Evolutionary conservation across 345 rosid genomes (phyloP), one percentile per base, ranked within the genome.

Genomic region (Salix purpurea): DNA sequence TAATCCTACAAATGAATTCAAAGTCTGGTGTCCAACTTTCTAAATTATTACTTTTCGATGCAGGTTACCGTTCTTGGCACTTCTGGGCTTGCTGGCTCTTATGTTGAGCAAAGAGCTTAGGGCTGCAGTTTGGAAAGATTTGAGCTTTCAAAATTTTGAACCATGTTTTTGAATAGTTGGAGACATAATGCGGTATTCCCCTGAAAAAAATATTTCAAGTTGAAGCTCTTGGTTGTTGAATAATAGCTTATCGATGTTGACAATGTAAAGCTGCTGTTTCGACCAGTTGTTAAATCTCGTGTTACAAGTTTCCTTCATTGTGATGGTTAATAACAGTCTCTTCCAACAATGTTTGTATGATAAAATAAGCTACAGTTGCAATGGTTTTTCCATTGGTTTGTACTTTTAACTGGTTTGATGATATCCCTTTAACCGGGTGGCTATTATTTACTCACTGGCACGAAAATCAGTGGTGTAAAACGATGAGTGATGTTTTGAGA

Each of bases 11-110:
- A 42, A 36, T 44, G 44, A 44, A 44, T 50, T 26, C 8, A 40
- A 21, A 10, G 39, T 18, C 14, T n/a, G 3, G 24, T 16, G 11
- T 26, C 54, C 40, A 10, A 1, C 40, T n/a, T 28, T 36, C 61
- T 69, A 34, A 74, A 23, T 4, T 30, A 0, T 1, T 58, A 64
- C 23, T 46, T 67, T 50, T 12, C 77, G 52, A 61, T 21, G 79
- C 91, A 92, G 98, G 91, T 93, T 82, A 85, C 97, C 4, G 91
- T 93, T 78, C 94, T 92, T 65, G 95, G 92, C 73, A 93, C 98
- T 67, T 93, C 98, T 36, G 98, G 98, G 72, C 91, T 96, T 77
- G 88, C 96, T 44, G 96, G 99, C 30, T 92, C 98, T 11, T 93
- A 93, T 73, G 88, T 96, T 75, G 98, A 96, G 77, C 93, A 91